A percentile compares a stretch with the other conserved stretches of the same genome.
Conservation (phyloP, 768 basidiomycete species). For the Xerocomellus intermedius region DNA sequence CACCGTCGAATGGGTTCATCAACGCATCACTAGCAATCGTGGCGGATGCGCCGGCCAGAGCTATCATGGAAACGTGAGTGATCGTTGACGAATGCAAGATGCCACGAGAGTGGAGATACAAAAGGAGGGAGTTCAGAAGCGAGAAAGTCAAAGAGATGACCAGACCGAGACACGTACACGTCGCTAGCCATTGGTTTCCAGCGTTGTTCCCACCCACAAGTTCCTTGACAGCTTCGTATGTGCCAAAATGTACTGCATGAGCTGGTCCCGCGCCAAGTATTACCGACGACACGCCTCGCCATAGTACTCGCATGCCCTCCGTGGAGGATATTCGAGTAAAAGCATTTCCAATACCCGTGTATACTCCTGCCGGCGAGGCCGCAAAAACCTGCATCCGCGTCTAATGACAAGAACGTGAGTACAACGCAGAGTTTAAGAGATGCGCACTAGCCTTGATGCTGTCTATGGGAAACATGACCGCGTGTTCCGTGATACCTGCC, state of each 20-base stretch:
- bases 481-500: constrained; percentile 99
- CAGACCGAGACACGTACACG: constrained; percentile 56
- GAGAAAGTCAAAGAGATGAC: neutral
- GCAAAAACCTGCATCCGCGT: constrained; percentile 99
- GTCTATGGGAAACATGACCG: constrained; percentile 98
- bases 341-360: constrained; percentile 87
- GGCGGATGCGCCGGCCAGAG: constrained; percentile 89
- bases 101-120: neutral
- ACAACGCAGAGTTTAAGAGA: neutral
- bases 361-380: constrained; percentile 79
- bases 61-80: constrained; percentile 41
- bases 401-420: constrained; percentile 40
- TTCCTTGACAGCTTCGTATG: constrained; percentile 93
- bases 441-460: constrained; percentile 83
- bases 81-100: neutral
- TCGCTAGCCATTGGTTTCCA: constrained; percentile 83
- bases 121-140: neutral
- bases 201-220: constrained; percentile 77
- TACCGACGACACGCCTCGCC: constrained; percentile 96
- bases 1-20: constrained; percentile 99
- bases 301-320: constrained; percentile 87
- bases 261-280: constrained; percentile 97
- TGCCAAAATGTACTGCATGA: constrained; percentile 97
- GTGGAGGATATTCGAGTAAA: constrained; percentile 91
- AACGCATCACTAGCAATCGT: constrained; percentile 95